Base-by-base conservation (phyloP, 73 alveolate genomes). In the Stentor coeruleus region DNA sequence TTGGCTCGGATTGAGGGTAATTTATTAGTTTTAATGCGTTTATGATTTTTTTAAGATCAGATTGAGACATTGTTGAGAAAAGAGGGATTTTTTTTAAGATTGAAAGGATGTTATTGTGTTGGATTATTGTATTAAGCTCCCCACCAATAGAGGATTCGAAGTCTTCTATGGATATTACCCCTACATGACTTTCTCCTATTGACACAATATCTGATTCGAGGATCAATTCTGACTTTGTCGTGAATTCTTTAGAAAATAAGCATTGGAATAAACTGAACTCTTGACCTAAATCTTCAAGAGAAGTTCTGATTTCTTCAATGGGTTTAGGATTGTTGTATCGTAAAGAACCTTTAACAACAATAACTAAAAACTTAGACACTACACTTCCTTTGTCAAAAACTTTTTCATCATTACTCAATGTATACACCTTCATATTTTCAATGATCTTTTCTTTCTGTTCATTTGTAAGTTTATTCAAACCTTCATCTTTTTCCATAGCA, bases 51-150 rank as follows among this genome's bases (percentile, higher is more conserved):
- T 20, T 26, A 66, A 66, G 79, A 1, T 66, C 33, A 20, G 20
- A 20, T 20, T 66, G n/a, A 1, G 79, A 33, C n/a, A 66, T 37
- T 28, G 14, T 66, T 20, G 26, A 28, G 33, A 66, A 66, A 20
- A 66, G 79, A 1, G n/a, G 79, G 33, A 66, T 66, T 66, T 66
- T 66, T 66, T 66, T 66, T 40, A 66, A 66, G 14, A 31, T 31
- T 66, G n/a, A 2, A 40, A 20, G 14, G 42, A 66, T 15, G 33
- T 1, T 66, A 33, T 66, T 66, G 20, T 2, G n/a, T 2, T 66
- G 40, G 33, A 33, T 26, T 28, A 66, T 2, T 28, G 39, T 26
- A 20, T 20, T 31, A 37, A 66, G 33, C 2, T 66, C 39, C 33
- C 79, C 79, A 20, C 79, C 79, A 49, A 49, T 49, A 6, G 20